Base-by-base conservation (phyloP, 2,329 filamentous ascomycete genomes). In the Penicillium glabrum region DNA sequence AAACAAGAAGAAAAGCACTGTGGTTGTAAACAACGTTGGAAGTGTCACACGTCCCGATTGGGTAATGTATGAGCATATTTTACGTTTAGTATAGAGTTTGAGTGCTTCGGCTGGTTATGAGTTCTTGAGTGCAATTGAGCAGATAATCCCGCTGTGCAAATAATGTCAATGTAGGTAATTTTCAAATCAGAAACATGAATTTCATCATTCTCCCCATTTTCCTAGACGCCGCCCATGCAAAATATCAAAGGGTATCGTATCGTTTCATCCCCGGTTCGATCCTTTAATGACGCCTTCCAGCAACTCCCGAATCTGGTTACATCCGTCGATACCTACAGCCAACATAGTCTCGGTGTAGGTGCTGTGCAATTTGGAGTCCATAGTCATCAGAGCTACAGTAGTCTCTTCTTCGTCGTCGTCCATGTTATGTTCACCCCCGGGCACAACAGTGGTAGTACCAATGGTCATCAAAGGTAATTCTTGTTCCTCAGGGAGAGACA, bases 391-490 rank as follows among this genome's bases (percentile, higher is more conserved):
- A 2, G 85, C 87, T 2, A 98, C 87, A 66, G 87, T 88, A 69
- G 72, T 75, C 23, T 74, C 71, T 13, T 71, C 72, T 5, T 77
- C 76, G 5, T 77, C 76, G 5, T 74, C 74, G 14, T 71, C 68
- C 47, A 82, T 86, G 6, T 81, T 83, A 1, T 90, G 89, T 21
- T 91, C 79, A 7, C 70, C 71, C 11, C 67, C 68, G 0, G 74
- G 72, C 5, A 75, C 60, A 0, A 68, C 65, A 11, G 74, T 76
- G 27, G 75, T 76, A 2, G 92, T 96, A 0, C 86, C 95, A 0
- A 97, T 86, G 0, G 93, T 98, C 64, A 98, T 73, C 65, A 89
- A 92, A 0, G 95, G 95, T 62, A 99, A 77, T 72, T 99, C 95
- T 71, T 90, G 86, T 59, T 80, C 77, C 58, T 80, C 77, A 0